These are phyloP conservation scores for Serendipita sp. DNA, from an alignment of 1,284 basidiomycete genomes.

Conservation along the genomic window DNA sequence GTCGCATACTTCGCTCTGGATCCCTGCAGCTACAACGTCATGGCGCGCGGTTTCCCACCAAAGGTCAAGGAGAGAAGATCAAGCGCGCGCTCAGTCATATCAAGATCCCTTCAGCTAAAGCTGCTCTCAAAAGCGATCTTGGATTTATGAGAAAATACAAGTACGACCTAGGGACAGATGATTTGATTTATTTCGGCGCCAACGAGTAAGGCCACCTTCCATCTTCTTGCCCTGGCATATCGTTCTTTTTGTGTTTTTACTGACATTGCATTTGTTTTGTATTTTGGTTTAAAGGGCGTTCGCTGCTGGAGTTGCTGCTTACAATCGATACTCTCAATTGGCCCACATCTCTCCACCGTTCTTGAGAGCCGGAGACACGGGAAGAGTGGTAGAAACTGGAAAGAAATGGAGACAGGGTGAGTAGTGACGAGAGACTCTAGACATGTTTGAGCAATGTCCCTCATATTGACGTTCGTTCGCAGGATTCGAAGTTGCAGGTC, in stretches of 20 bases:
- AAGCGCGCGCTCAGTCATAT: slow-evolving; percentile 38
- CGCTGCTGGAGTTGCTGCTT: slow-evolving; percentile 34
- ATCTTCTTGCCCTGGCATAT: not conserved
- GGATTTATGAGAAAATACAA: slow-evolving; percentile 46
- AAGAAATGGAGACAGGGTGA: slow-evolving; percentile 31
- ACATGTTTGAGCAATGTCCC: too few relatives aligned
- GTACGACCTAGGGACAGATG: slow-evolving; percentile 45
- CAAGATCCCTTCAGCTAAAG: slow-evolving; percentile 23
- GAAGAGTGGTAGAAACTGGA: slow-evolving; percentile 13
- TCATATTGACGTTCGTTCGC: too few relatives aligned
- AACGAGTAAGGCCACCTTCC: slow-evolving; percentile 39
- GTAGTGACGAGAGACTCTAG: slow-evolving; percentile 2
- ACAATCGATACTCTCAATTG: slow-evolving; percentile 36
- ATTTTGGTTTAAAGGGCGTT: slow-evolving; percentile 28
- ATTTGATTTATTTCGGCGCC: slow-evolving; percentile 56
- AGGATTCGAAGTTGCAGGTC: slow-evolving; percentile 5
- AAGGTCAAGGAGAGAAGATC: slow-evolving; percentile 33
- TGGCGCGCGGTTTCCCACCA: slow-evolving; percentile 66
- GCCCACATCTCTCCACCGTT: slow-evolving; percentile 38
- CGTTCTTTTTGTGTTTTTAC: not conserved
- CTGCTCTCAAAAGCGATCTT: slow-evolving; percentile 29
- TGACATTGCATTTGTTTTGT: not conserved
- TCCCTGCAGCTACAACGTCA: slow-evolving; percentile 64
- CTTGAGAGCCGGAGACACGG: slow-evolving; percentile 20
- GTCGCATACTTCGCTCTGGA: slow-evolving; percentile 4